Evolutionary conservation across 2,329 filamentous ascomycete genomes (phyloP).

Genomic region (Aspergillus eucalypticola): DNA sequence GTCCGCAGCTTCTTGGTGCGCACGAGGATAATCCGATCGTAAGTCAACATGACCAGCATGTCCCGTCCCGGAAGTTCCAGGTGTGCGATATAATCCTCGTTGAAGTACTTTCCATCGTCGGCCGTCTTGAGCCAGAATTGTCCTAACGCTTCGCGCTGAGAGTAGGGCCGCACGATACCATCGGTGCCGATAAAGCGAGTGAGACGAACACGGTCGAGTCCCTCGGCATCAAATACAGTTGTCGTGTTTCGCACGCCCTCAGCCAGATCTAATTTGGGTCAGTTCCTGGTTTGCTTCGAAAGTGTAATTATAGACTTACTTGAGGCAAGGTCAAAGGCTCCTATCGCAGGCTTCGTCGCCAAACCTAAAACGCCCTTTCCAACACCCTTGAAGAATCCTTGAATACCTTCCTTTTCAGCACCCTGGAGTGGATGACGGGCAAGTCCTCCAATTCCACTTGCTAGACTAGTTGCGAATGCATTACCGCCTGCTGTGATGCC

Average conservation of each 20-base stretch:
- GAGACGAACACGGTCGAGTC: slow-evolving; percentile 90
- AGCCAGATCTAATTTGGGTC: slow-evolving; percentile 63
- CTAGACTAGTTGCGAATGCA: slow-evolving; percentile 87
- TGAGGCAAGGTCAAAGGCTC: slow-evolving; percentile 93
- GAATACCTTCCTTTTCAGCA: slow-evolving; percentile 89
- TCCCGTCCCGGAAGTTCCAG: slow-evolving; percentile 87
- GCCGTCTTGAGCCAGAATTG: slow-evolving; percentile 99
- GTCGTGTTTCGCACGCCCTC: slow-evolving; percentile 98
- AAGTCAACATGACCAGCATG: slow-evolving; percentile 87
- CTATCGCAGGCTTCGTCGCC: slow-evolving; percentile 96
- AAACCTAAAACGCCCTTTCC: slow-evolving; percentile 91
- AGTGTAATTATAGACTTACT: slow-evolving; percentile 46
- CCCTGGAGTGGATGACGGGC: slow-evolving; percentile 93
- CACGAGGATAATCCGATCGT: slow-evolving; percentile 83
- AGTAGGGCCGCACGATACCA: slow-evolving; percentile 92
- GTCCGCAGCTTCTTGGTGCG: slow-evolving; percentile 79
- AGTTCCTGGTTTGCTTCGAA: slow-evolving; percentile 4
- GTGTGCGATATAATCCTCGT: slow-evolving; percentile 96
- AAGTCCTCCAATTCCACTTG: slow-evolving; percentile 89
- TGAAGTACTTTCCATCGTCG: slow-evolving; percentile 96
- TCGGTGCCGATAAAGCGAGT: slow-evolving; percentile 89
- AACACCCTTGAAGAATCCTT: slow-evolving; percentile 96
- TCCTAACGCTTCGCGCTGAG: slow-evolving; percentile 88
- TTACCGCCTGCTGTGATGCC: slow-evolving; percentile 95
- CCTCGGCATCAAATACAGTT: slow-evolving; percentile 93